Conservation (phyloP, 2,329 filamentous ascomycete species). For the Colletotrichum australisinense region DNA sequence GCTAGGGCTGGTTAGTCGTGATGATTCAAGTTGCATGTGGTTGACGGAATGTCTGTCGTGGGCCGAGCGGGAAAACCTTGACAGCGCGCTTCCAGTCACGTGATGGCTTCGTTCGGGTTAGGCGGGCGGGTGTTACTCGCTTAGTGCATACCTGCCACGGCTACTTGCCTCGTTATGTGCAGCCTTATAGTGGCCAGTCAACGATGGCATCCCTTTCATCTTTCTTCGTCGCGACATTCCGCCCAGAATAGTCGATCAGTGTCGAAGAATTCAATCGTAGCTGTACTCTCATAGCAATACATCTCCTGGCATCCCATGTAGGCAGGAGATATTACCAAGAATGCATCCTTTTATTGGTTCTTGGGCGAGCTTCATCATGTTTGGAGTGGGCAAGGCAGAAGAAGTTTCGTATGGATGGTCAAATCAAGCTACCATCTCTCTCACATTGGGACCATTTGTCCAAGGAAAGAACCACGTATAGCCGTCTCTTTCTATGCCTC, state of each 20-base stretch:
- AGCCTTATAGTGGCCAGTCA: background rate
- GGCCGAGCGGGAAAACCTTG: conserved; percentile 33
- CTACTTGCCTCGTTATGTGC: background rate
- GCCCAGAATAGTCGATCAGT: no score
- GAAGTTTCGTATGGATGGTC: background rate
- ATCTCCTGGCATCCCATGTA: background rate
- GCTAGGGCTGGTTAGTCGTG: conserved; percentile 21
- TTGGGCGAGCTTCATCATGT: background rate
- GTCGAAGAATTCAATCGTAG: no score
- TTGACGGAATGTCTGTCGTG: conserved; percentile 17
- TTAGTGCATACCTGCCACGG: background rate
- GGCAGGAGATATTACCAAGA: background rate
- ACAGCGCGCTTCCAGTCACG: conserved; percentile 12
- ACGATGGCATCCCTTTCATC: background rate
- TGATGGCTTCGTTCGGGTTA: background rate
- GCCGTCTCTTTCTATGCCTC: background rate
- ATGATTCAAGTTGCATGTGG: conserved; percentile 3
- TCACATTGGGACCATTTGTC: background rate
- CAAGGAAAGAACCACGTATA: background rate
- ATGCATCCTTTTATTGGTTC: background rate
- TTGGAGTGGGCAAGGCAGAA: background rate
- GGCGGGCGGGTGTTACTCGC: background rate
- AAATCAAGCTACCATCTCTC: background rate
- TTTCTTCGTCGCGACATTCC: background rate
- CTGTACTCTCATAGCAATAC: background rate